Base-by-base conservation (phyloP, 345 rosid species). In the Salix udensis region DNA sequence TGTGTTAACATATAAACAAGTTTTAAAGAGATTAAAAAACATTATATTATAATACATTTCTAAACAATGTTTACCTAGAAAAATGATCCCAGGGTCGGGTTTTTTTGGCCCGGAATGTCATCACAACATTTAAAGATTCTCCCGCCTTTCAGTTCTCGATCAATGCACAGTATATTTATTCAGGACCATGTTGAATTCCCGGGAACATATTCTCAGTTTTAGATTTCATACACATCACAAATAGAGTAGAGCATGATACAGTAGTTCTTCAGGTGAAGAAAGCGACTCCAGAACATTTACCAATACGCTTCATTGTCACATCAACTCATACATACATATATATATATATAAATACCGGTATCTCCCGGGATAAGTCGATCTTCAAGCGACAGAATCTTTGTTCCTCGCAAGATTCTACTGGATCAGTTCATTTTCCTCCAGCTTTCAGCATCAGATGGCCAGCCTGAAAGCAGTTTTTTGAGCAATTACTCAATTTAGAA, bases 381-480 rank as follows among this genome's bases (percentile, higher is more conserved):
- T 50, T 18, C 55, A 5, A 5, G 55, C 55, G 55, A 50, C 18
- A 1, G 8, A 21, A 50, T 21, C 21, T 50, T 2, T 18, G n/a
- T 50, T 4, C 7, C 55, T 50, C 55, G 21, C 55, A 50, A 50
- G 55, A 50, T 50, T 18, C 55, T 50, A 18, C 55, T 50, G 55
- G 55, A 16, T 18, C 55, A 50, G 2, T 50, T 50, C 55, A 50
- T 50, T 1, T 50, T 18, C 55, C 55, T 50, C 30, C 66, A 18
- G 24, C 14, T 40, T 67, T 18, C 44, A 67, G 44, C 65, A 66
- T 52, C 65, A 75, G 26, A 75, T 66, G 31, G 72, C 65, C n/a
- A 75, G 50, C 72, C 78, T 75, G 78, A 31, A 65, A 67, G 18
- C 37, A 34, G 12, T 30, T 18, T 67, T 3, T 30, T 65, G 30